Conservation (phyloP, 2,329 filamentous ascomycete genomes). For the Allantophomopsis lycopodina region DNA sequence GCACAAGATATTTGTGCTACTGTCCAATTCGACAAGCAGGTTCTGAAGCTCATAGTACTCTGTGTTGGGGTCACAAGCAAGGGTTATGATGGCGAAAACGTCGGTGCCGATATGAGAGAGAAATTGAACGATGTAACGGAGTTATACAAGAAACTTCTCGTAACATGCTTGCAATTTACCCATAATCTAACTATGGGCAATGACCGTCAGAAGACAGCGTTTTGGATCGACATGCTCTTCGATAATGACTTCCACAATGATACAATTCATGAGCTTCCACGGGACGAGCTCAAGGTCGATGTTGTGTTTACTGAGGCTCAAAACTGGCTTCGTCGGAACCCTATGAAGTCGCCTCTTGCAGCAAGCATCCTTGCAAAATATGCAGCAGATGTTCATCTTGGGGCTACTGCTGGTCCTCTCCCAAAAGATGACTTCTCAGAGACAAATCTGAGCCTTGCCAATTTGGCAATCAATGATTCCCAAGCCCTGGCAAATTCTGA, state of each 20-base stretch:
- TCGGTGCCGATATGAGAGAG: slow-evolving; percentile 39
- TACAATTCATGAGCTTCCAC: slow-evolving; percentile 31
- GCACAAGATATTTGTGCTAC: slow-evolving; percentile 53
- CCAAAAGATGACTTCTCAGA: slow-evolving; percentile 14
- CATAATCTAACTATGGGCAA: slow-evolving; percentile 60
- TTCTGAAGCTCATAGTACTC: slow-evolving; percentile 50
- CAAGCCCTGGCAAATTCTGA: slow-evolving; percentile 3
- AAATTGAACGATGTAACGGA: slow-evolving; percentile 51
- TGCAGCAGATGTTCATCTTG: slow-evolving; percentile 19
- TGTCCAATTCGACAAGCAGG: slow-evolving; percentile 50
- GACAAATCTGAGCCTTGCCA: not conserved
- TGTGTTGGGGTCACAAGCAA: slow-evolving; percentile 56
- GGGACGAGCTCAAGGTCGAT: slow-evolving; percentile 35
- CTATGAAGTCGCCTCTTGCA: slow-evolving; percentile 41
- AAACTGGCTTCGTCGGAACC: slow-evolving; percentile 50
- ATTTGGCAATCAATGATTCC: not conserved
- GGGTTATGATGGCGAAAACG: slow-evolving; percentile 48
- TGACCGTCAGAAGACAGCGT: slow-evolving; percentile 56
- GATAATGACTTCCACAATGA: slow-evolving; percentile 41
- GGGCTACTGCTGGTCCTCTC: slow-evolving; percentile 9
- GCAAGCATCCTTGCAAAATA: slow-evolving; percentile 40
- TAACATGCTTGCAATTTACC: slow-evolving; percentile 51
- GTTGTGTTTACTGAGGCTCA: slow-evolving; percentile 45
- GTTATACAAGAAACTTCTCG: slow-evolving; percentile 50
- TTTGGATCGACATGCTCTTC: slow-evolving; percentile 53